Conservation (phyloP, 345 rosid genomes). For the Leavenworthia alabamica region DNA sequence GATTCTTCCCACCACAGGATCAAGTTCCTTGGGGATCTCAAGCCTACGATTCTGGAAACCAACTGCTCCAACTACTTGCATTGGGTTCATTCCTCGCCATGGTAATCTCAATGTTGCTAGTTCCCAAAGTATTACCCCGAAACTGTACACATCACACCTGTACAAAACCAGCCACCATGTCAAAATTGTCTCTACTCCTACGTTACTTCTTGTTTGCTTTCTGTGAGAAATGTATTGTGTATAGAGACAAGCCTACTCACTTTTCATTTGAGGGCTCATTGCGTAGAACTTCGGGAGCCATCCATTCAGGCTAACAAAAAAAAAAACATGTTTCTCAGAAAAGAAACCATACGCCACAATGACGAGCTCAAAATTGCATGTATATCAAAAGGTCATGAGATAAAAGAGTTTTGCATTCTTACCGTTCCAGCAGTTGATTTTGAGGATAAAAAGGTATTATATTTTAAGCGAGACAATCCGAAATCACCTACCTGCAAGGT, state of each 20-base stretch:
- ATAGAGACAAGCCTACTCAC: constrained; percentile 41
- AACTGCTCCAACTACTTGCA: constrained; percentile 99
- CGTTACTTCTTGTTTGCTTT: neutral
- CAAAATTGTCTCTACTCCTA: neutral
- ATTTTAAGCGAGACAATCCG: constrained; percentile 97
- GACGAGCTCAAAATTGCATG: neutral
- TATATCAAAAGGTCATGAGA: neutral
- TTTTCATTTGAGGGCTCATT: constrained; percentile 93
- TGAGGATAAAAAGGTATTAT: constrained; percentile 91
- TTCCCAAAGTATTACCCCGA: constrained; percentile 97
- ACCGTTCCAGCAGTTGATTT: constrained; percentile 99
- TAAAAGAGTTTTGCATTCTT: constrained; percentile 20
- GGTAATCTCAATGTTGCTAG: constrained; percentile 89
- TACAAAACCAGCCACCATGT: neutral
- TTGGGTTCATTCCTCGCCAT: constrained; percentile 99
- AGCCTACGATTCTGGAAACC: constrained; percentile 97
- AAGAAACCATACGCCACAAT: neutral
- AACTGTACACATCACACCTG: constrained; percentile 98
- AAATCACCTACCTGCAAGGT: constrained; percentile 81
- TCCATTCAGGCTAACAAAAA: constrained; percentile 91
- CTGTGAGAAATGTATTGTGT: neutral
- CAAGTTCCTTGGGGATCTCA: constrained; percentile 90
- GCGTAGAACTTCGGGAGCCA: constrained; percentile 99
- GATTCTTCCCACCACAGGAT: constrained; percentile 81
- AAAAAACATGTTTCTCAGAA: constrained; percentile 30